Evolutionary conservation across 345 rosid genomes (phyloP), one percentile per base, ranked within the genome.

Genomic region (Cochlearia excelsa): DNA sequence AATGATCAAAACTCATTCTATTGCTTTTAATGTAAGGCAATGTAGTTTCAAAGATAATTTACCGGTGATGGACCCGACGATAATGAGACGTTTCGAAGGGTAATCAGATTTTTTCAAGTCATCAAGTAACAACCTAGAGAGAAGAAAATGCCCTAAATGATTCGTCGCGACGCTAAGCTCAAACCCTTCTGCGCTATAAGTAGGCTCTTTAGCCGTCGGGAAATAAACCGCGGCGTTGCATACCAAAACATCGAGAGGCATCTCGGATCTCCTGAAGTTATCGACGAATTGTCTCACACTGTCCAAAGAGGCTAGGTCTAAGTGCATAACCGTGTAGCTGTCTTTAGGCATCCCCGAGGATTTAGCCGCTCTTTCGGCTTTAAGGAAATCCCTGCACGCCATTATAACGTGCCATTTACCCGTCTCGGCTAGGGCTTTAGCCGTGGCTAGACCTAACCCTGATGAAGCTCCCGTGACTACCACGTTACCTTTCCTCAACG

Each of bases 11-110:
- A 39, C 37, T 8, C 57, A 54, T 54, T 34, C 38, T 7, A 6
- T 30, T 30, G 26, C 5, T 37, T 0, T 5, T 31, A 37, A 35
- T 63, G 64, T 54, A 43, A 53, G 30, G 3, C 4, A 6, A 7
- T 10, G 27, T 2, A 27, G 48, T 23, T 1, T 11, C n/a, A n/a
- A 3, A 35, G 9, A 64, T 8, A 16, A 57, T n/a, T n/a, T 75
- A 92, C 98, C 98, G 62, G 97, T 93, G 57, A 89, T 93, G 34
- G 99, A 93, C 4, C 97, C 99, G 1, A 93, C 97, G 16, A 89
- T 93, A 16, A 89, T 85, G 70, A 89, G 87, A 42, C 97, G 84
- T 65, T 78, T 89, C 0, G 88, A 89, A 7, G 95, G 97, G 65
- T 83, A 89, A 75, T 89, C 99, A 6, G 95, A 87, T 47, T 93